Conservation (phyloP, 768 basidiomycete genomes). For the Mrakia frigida region DNA sequence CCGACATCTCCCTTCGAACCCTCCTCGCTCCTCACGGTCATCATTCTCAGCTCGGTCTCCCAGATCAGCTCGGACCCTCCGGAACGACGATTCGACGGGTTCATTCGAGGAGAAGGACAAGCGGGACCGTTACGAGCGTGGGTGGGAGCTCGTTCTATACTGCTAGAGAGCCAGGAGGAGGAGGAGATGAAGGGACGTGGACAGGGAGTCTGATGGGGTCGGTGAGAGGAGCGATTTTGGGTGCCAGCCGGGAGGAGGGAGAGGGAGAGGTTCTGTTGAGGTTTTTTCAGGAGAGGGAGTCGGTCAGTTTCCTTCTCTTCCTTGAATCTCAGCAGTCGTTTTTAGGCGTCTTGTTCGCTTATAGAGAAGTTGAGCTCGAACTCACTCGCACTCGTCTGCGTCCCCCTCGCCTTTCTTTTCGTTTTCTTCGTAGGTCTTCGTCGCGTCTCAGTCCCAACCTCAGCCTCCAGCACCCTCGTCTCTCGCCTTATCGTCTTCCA, state of each 20-base stretch:
- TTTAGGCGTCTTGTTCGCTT: too few relatives aligned
- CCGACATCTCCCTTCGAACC: constrained; percentile 19
- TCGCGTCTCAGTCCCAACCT: neutral
- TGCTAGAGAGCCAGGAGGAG: neutral
- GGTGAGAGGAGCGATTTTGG: neutral
- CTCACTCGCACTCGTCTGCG: neutral
- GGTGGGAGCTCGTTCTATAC: constrained; percentile 17
- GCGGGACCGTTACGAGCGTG: constrained; percentile 3
- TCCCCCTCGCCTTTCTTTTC: neutral
- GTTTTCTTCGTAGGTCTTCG: neutral
- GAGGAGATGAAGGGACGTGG: too few relatives aligned
- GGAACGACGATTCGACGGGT: constrained; percentile 11
- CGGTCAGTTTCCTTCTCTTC: neutral
- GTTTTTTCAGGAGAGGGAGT: constrained; percentile 16
- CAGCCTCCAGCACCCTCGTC: neutral
- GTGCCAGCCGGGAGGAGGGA: neutral
- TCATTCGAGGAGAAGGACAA: neutral
- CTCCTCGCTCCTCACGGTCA: neutral
- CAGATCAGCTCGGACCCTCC: neutral
- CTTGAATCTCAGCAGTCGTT: too few relatives aligned
- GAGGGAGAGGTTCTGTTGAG: neutral
- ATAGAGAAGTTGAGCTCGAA: too few relatives aligned
- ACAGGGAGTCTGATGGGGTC: neutral
- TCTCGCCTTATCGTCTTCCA: neutral
- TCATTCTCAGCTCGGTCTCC: neutral